Base-by-base conservation (phyloP, 371 early-diverging fungal species). In the Nosema muscidifuracis region DNA sequence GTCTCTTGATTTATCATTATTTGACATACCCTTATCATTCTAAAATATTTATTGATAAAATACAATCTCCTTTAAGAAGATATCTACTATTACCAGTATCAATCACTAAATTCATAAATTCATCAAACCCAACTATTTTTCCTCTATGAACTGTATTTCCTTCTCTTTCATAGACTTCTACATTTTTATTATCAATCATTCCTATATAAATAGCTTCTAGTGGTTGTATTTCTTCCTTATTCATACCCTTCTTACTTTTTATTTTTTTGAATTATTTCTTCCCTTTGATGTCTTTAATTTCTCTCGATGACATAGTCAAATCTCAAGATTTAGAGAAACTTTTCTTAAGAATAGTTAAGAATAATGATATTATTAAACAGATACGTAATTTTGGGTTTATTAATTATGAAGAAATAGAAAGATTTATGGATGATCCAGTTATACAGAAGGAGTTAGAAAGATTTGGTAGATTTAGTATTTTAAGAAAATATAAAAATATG, bases 11-110 rank as follows among this genome's bases (percentile, higher is more conserved):
- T n/a, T n/a, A n/a, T n/a, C n/a, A n/a, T n/a, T n/a, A n/a, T n/a
- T n/a, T n/a, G n/a, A n/a, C n/a, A n/a, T n/a, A n/a, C n/a, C n/a
- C n/a, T n/a, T n/a, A n/a, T n/a, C n/a, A n/a, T n/a, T n/a, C n/a
- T n/a, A n/a, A n/a, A n/a, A 47, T 47, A n/a, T 47, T 47, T 53
- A 53, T 53, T 26, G 55, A 20, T 26, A 40, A 68, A 22, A 74
- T 36, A 26, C 75, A 74, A 40, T 74, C 75, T 62, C 75, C 75
- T 43, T 74, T 74, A 28, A 74, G 13, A 4, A 74, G 15, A 55
- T 56, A 60, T 26, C 47, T 40, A 18, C 38, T 42, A 9, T 42
- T 16, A 13, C 43, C 56, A 12, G 20, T 44, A 30, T 74, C 62
- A 40, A 74, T n/a, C 6, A 74, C 69, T 12, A 74, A 1, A 20